Evolutionary conservation across 495 filamentous ascomycete species (phyloP), one percentile per base, ranked within the genome.

Genomic region (Amniculicola lignicola): DNA sequence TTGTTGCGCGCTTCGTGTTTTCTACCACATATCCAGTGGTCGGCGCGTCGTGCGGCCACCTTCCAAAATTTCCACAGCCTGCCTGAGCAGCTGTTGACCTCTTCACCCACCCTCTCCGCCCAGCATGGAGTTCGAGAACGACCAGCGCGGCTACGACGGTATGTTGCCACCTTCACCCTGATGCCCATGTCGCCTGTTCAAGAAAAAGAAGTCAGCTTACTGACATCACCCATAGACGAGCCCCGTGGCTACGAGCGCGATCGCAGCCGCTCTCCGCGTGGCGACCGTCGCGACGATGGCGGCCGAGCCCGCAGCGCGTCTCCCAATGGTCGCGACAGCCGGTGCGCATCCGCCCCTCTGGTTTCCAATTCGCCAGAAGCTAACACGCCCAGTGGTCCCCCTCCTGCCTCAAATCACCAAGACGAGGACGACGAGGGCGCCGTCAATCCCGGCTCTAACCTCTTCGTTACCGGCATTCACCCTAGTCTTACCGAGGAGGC

Each of bases 381-480:
- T 15, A 18, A 0, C 24, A n/a, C 14, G 18, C 44, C 24, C 47
- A 73, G 75, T 46, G 72, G 71, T 57, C 72, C 67, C 46, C 73
- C 72, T 41, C 61, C 69, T 36, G 67, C 67, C 44, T 55, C 57
- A 51, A n/a, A n/a, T n/a, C 58, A 78, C 59, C 78, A 18, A n/a
- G 54, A 82, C 42, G 83, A 88, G 38, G 87, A 87, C 44, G 87
- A 92, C 55, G 88, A 90, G 64, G 87, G 82, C 64, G 85, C 90
- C 44, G 65, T 82, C 62, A 98, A 97, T 73, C 83, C 90, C 51
- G 93, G 93, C 64, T 96, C 94, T 58, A 98, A 98, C 77, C 88
- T 98, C 52, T 98, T 98, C 70, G 93, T 98, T 52, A 98, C 94
- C 64, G 93, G 93, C 63, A 98, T 98, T 64, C 89, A 96, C 70